Conservation (phyloP, 2,329 filamentous ascomycete genomes). For the Chrysoporthe austroafricana region DNA sequence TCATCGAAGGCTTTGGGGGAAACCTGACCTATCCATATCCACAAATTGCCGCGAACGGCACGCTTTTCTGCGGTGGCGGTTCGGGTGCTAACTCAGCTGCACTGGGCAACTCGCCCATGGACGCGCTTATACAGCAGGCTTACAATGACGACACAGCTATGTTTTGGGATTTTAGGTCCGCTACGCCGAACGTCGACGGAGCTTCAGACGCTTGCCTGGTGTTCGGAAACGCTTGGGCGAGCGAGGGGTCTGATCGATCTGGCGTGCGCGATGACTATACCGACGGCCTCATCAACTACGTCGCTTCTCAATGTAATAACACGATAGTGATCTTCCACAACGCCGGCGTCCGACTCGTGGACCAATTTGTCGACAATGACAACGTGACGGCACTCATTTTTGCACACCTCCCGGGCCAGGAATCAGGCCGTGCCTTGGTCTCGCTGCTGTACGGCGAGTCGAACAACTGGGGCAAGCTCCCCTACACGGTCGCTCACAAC, state of each 20-base stretch:
- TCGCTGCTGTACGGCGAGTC: conserved; percentile 61
- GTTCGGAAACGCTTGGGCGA: conserved; percentile 69
- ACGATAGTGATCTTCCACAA: conserved; percentile 70
- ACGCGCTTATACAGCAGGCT: conserved; percentile 56
- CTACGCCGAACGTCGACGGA: conserved; percentile 52
- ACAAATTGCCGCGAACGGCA: conserved; percentile 47
- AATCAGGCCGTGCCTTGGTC: conserved; percentile 59
- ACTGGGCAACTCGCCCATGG: conserved; percentile 54
- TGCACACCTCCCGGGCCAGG: conserved; percentile 67
- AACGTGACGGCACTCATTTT: conserved; percentile 69
- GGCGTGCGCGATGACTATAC: conserved; percentile 68
- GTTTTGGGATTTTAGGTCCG: conserved; percentile 60
- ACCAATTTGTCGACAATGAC: conserved; percentile 63
- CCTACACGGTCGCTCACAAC: conserved; percentile 63
- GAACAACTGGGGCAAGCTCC: conserved; percentile 61
- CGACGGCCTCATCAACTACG: conserved; percentile 59
- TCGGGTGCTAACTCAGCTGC: conserved; percentile 46
- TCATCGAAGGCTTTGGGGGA: conserved; percentile 37
- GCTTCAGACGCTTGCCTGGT: conserved; percentile 68
- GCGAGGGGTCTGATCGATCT: conserved; percentile 70
- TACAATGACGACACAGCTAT: conserved; percentile 60
- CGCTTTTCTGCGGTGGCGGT: conserved; percentile 49
- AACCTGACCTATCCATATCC: conserved; percentile 28
- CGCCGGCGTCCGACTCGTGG: conserved; percentile 62
- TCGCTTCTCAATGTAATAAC: conserved; percentile 62